These are phyloP conservation scores for Protomyces gravidus DNA, from an alignment of 1,139 yeast species.

Conservation along the genomic window DNA sequence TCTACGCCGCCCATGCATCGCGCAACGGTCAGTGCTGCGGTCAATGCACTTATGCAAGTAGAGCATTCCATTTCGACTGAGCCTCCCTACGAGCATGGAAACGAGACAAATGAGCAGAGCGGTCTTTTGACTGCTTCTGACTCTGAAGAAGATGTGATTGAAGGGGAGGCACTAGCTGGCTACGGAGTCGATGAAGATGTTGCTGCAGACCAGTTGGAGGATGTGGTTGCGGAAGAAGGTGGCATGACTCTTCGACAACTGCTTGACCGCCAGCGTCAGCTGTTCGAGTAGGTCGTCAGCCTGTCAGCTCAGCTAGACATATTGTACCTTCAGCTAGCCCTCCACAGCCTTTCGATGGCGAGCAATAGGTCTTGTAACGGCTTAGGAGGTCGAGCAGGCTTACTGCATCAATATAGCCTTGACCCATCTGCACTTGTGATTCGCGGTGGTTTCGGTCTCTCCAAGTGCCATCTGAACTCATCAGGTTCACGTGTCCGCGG, in stretches of 20 bases:
- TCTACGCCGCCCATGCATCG: background rate
- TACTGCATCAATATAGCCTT: too few species aligned
- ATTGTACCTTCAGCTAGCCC: too few species aligned
- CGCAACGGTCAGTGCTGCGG: background rate
- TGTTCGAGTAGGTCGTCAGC: too few species aligned
- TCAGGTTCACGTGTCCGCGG: too few species aligned
- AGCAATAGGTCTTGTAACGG: background rate
- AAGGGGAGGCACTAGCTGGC: slow-evolving; percentile 20
- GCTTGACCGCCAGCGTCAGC: background rate
- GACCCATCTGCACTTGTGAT: too few species aligned
- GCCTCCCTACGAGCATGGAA: background rate
- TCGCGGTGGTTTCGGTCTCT: too few species aligned
- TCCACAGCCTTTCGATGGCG: too few species aligned
- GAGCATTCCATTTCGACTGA: background rate
- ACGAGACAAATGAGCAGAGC: background rate
- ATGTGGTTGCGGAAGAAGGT: background rate
- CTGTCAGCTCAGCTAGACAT: too few species aligned
- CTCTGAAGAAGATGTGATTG: slow-evolving; percentile 1
- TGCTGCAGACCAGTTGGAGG: slow-evolving; percentile 2
- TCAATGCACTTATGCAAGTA: background rate
- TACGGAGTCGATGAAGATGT: slow-evolving; percentile 22
- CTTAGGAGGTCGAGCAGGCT: too few species aligned
- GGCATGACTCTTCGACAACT: slow-evolving; percentile 11
- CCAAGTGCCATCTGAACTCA: too few species aligned
- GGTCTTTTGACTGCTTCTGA: slow-evolving; percentile 2